phyloP scores from a whole-genome alignment of 352 stramenopile genomes.

The Nothophytophthora sp. region DNA sequence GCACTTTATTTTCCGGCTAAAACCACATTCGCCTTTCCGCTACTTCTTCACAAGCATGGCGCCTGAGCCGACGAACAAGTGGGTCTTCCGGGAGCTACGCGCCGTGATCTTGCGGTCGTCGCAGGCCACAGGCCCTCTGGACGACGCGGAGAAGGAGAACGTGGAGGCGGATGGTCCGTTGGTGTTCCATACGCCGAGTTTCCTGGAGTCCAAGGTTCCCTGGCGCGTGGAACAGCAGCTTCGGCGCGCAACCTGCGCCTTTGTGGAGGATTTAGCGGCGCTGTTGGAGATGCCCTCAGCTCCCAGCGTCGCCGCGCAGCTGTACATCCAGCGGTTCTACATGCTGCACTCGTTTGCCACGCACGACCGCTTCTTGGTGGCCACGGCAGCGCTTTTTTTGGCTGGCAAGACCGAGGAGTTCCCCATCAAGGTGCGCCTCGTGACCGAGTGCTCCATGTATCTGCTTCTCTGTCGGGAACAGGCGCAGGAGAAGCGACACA shows the following conservation, averaged over 20 bases:
- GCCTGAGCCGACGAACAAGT: constrained; percentile 25
- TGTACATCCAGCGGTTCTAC: constrained; percentile 81
- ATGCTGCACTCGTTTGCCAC: constrained; percentile 75
- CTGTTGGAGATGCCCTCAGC: constrained; percentile 65
- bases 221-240: constrained; percentile 66
- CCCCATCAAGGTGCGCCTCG: constrained; percentile 71
- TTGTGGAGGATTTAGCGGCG: constrained; percentile 64
- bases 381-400: constrained; percentile 74
- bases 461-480: constrained; percentile 52
- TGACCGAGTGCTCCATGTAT: constrained; percentile 78
- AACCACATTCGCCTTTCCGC: neutral
- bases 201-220: constrained; percentile 39
- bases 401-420: constrained; percentile 80
- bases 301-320: constrained; percentile 53
- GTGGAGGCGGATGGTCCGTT: neutral
- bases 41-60: constrained; percentile 12
- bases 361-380: constrained; percentile 82
- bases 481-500: constrained; percentile 32
- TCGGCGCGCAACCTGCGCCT: constrained; percentile 63
- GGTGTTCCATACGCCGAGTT: constrained; percentile 49
- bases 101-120: constrained; percentile 23
- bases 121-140: neutral
- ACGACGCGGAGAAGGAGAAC: constrained; percentile 33
- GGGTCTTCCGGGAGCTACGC: constrained; percentile 51
- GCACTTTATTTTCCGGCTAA: too few species aligned